These are phyloP conservation scores for Candida albicans DNA, from an alignment of 1,139 yeast species.

Conservation along the genomic window DNA sequence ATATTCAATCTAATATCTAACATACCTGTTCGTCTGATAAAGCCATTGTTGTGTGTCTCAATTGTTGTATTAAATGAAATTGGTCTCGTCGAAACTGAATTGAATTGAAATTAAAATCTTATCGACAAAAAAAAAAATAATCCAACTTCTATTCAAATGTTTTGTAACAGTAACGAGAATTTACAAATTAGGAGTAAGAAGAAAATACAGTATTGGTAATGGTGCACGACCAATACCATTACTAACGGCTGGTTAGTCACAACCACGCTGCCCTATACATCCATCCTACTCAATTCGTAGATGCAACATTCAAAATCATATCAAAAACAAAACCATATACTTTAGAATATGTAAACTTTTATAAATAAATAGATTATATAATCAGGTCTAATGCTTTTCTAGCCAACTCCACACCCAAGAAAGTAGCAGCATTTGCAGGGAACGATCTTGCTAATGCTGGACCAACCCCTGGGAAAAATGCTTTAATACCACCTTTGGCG, in stretches of 20 bases:
- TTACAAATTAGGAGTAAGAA: background rate
- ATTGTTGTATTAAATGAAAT: slow-evolving; percentile 1
- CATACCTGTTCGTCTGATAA: slow-evolving; percentile 51
- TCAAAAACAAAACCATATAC: background rate
- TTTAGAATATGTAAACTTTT: background rate
- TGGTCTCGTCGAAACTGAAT: background rate
- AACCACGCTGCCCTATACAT: background rate
- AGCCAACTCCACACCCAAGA: slow-evolving; percentile 91
- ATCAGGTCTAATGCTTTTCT: slow-evolving; percentile 59
- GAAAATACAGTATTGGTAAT: background rate
- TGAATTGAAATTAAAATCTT: slow-evolving; percentile 4
- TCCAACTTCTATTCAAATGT: background rate
- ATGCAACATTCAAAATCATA: too few relatives aligned
- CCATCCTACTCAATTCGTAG: too few relatives aligned
- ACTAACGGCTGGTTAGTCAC: background rate
- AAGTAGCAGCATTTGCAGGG: slow-evolving; percentile 98
- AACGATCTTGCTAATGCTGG: slow-evolving; percentile 93
- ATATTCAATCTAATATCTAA: slow-evolving; percentile 8
- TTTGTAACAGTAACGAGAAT: background rate
- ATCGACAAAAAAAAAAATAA: slow-evolving; percentile 8
- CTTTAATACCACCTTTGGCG: slow-evolving; percentile 76
- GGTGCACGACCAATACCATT: slow-evolving; percentile 4
- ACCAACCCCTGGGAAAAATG: slow-evolving; percentile 96
- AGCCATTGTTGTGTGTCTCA: slow-evolving; percentile 29
- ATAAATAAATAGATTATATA: slow-evolving; percentile 15